phyloP scores from a whole-genome alignment of 208 protist species.

The Trypanosoma congolense region DNA sequence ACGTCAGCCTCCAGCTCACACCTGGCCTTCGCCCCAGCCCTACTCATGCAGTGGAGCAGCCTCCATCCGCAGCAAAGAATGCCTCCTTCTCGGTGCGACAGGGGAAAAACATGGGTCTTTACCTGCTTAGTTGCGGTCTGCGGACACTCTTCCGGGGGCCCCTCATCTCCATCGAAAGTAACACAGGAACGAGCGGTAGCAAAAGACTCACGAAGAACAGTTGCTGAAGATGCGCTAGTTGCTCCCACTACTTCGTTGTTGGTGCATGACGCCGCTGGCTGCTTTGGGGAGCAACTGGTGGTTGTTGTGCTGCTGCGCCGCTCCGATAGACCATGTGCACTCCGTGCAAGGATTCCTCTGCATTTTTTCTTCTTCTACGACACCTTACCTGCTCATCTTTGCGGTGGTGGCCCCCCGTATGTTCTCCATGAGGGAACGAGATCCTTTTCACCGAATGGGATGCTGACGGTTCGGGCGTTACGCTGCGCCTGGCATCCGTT shows the following conservation, averaged over 20 bases:
- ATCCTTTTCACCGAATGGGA: background rate
- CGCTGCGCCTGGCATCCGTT: too few species aligned
- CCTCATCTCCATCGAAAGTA: too few species aligned
- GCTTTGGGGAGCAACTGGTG: background rate
- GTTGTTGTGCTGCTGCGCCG: background rate
- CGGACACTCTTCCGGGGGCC: too few species aligned
- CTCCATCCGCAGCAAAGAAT: slow-evolving; percentile 71
- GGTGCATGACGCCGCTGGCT: background rate
- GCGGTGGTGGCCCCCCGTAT: too few species aligned
- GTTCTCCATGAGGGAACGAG: background rate
- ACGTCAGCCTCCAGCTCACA: slow-evolving; percentile 49
- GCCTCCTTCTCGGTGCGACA: slow-evolving; percentile 59
- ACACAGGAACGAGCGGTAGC: too few species aligned
- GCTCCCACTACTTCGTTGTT: background rate
- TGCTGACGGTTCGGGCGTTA: too few species aligned
- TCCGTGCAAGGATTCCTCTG: background rate
- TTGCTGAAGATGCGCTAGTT: background rate
- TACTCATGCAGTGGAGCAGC: slow-evolving; percentile 38
- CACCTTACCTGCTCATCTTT: background rate
- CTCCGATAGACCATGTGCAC: background rate
- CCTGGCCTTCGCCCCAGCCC: slow-evolving; percentile 33
- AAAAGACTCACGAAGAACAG: too few species aligned
- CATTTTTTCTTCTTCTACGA: background rate
- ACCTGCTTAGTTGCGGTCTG: slow-evolving; percentile 26
- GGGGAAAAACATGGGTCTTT: slow-evolving; percentile 65